Conservation (phyloP, 1,284 basidiomycete species). For the Pholiota adiposa region DNA sequence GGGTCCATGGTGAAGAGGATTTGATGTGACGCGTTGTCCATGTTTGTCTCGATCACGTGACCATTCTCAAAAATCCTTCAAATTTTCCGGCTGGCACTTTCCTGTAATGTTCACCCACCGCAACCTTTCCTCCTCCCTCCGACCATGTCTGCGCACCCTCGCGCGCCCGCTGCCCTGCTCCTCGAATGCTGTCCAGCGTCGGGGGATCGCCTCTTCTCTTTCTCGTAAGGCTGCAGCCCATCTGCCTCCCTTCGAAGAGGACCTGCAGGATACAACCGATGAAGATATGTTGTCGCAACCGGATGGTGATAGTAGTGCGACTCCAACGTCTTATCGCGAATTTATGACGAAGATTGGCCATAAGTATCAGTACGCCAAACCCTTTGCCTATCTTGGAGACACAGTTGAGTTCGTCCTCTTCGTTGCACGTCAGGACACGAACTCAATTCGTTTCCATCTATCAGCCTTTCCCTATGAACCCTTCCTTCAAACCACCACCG, state of each 20-base stretch:
- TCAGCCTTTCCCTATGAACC: constrained; percentile 84
- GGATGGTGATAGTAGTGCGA: constrained; percentile 20
- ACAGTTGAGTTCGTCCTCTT: constrained; percentile 51
- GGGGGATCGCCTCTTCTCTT: constrained; percentile 33
- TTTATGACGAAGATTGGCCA: constrained; percentile 30
- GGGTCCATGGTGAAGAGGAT: constrained; percentile 23
- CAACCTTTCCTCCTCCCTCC: constrained; percentile 30
- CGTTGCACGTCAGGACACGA: not conserved
- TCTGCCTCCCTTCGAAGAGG: constrained; percentile 29
- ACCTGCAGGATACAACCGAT: constrained; percentile 17
- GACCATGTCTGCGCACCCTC: constrained; percentile 29
- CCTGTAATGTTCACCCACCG: constrained; percentile 39
- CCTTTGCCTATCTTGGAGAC: constrained; percentile 62
- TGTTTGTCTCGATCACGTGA: constrained; percentile 30
- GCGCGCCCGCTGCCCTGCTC: constrained; percentile 23
- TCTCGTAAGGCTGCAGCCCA: constrained; percentile 22
- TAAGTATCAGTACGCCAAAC: constrained; percentile 35
- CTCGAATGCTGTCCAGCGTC: constrained; percentile 22
- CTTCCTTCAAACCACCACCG: constrained; percentile 75
- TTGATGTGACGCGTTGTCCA: constrained; percentile 2
- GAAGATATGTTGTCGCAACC: constrained; percentile 16
- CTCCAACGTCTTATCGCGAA: constrained; percentile 29
- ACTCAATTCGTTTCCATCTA: constrained; percentile 18
- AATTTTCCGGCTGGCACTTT: constrained; percentile 29
- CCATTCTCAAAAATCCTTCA: constrained; percentile 28